Evolutionary conservation across 805 yeast genomes (phyloP).

Genomic region (Barnettozyma botsteinii): DNA sequence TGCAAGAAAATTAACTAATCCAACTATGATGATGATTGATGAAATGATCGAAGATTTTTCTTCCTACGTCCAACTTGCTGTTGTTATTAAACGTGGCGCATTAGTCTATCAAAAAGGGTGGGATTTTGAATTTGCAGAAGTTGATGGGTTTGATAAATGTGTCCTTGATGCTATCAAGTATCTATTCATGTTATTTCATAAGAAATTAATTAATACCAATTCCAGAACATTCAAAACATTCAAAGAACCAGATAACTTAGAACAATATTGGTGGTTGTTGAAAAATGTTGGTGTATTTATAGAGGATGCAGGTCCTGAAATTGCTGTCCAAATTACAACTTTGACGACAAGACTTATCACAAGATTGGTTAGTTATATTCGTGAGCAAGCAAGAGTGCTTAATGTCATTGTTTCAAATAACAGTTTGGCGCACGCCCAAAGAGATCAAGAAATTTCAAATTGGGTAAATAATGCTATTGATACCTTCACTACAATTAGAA

Average conservation of each 20-base stretch:
- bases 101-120: conserved; percentile 57
- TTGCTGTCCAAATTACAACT: conserved; percentile 68
- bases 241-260: conserved; percentile 87
- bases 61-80: conserved; percentile 66
- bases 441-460: conserved; percentile 28
- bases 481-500: conserved; percentile 66
- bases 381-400: conserved; percentile 66
- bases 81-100: conserved; percentile 65
- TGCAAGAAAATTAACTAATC: conserved; percentile 72
- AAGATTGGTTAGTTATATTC: conserved; percentile 63
- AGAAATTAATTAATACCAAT: conserved; percentile 75
- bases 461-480: conserved; percentile 56
- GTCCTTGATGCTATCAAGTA: conserved; percentile 70
- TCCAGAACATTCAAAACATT: conserved; percentile 70
- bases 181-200: conserved; percentile 62
- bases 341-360: conserved; percentile 63
- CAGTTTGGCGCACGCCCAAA: conserved; percentile 13
- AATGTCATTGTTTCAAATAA: conserved; percentile 28
- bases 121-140: conserved; percentile 62
- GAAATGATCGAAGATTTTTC: conserved; percentile 86
- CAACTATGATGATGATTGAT: conserved; percentile 94
- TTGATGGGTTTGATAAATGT: conserved; percentile 57
- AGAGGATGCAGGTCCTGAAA: conserved; percentile 73
- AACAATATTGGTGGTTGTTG: conserved; percentile 73
- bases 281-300: conserved; percentile 72